Conservation (phyloP, 495 filamentous ascomycete genomes). For the Schizothecium vesticola region DNA sequence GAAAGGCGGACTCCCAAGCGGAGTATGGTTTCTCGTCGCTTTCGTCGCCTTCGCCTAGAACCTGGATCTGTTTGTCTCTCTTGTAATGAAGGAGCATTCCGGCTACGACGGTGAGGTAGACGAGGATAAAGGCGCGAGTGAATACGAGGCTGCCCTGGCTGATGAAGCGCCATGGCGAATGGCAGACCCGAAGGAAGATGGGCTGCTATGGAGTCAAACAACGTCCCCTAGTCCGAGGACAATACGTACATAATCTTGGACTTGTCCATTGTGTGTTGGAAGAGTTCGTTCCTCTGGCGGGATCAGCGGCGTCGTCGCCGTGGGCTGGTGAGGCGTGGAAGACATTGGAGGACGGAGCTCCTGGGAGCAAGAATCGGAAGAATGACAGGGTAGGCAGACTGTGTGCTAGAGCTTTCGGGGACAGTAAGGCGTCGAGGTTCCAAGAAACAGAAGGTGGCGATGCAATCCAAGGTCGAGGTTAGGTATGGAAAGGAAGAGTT, state of each 20-base stretch:
- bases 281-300: not conserved
- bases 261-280: not conserved
- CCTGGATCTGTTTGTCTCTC: constrained; percentile 16
- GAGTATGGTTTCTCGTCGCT: constrained; percentile 15
- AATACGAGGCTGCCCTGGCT: constrained; percentile 38
- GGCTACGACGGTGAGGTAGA: constrained; percentile 40
- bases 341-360: not conserved
- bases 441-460: not conserved
- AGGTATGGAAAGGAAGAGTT: not conserved
- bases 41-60: constrained; percentile 16
- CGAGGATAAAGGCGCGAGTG: constrained; percentile 35
- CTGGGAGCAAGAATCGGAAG: not conserved
- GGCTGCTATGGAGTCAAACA: constrained; percentile 28
- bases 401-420: not conserved
- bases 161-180: constrained; percentile 44
- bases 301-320: not conserved
- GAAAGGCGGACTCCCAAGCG: constrained; percentile 39
- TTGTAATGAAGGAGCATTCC: constrained; percentile 40
- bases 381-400: not conserved
- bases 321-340: not conserved
- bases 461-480: not conserved
- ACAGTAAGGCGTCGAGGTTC: not conserved
- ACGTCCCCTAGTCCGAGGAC: not conserved
- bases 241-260: constrained; percentile 32
- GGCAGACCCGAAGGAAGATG: constrained; percentile 48